These are phyloP conservation scores for Cryptococcus sp. DNA, from an alignment of 1,284 basidiomycete genomes.

Conservation along the genomic window DNA sequence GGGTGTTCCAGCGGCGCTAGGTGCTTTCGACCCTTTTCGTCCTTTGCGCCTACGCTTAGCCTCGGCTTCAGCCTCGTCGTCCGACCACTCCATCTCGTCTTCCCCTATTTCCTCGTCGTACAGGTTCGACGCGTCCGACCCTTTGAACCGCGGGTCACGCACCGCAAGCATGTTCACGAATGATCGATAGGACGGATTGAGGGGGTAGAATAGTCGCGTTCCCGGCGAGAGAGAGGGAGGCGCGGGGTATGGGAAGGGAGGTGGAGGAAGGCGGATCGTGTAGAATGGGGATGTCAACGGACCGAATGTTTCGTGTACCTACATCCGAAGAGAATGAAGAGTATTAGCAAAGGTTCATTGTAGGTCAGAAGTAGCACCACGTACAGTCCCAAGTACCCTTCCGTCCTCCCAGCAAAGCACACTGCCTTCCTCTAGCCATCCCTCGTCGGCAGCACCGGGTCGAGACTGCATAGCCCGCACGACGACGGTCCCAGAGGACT, in stretches of 20 bases:
- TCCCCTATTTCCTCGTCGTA: slow-evolving; percentile 60
- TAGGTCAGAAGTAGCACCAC: slow-evolving; percentile 16
- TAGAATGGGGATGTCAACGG: slow-evolving; percentile 60
- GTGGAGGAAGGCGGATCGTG: slow-evolving; percentile 48
- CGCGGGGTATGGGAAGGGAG: slow-evolving; percentile 46
- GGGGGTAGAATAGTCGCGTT: slow-evolving; percentile 55
- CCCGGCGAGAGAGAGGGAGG: slow-evolving; percentile 28
- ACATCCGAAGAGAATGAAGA: slow-evolving; percentile 1
- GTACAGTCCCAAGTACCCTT: slow-evolving; percentile 56
- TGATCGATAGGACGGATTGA: slow-evolving; percentile 48
- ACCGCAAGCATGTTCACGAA: slow-evolving; percentile 56
- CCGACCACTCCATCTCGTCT: slow-evolving; percentile 60
- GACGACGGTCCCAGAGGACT: slow-evolving; percentile 53
- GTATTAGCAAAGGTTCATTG: slow-evolving; percentile 41
- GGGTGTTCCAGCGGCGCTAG: slow-evolving; percentile 6
- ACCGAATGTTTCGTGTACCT: slow-evolving; percentile 61
- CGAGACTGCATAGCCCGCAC: slow-evolving; percentile 47
- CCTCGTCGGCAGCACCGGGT: slow-evolving; percentile 42
- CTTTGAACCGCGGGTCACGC: slow-evolving; percentile 54
- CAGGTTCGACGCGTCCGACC: slow-evolving; percentile 59
- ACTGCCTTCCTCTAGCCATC: slow-evolving; percentile 58
- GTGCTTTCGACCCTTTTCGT: slow-evolving; percentile 2
- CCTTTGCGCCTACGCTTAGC: slow-evolving; percentile 53
- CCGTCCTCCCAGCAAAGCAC: slow-evolving; percentile 57
- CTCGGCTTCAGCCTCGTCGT: slow-evolving; percentile 59